These are phyloP conservation scores for Yarrowia sp. DNA, from an alignment of 805 yeast genomes.

Conservation along the genomic window DNA sequence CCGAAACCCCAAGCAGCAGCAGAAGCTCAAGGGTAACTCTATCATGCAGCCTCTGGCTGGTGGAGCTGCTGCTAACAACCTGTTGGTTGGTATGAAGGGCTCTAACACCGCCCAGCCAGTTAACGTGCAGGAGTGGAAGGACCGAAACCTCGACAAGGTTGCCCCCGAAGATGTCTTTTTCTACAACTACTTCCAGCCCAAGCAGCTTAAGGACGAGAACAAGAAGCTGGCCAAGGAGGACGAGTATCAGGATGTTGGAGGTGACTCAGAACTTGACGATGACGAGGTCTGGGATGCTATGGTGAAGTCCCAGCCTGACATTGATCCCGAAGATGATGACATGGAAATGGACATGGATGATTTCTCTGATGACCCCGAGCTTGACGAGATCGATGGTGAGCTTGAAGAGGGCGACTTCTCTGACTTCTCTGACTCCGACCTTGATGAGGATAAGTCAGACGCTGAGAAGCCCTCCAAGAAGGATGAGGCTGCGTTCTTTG, in stretches of 20 bases:
- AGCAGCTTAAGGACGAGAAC: slow-evolving; percentile 34
- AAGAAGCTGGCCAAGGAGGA: slow-evolving; percentile 36
- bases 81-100: slow-evolving; percentile 26
- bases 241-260: slow-evolving; percentile 37
- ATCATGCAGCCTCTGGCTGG: slow-evolving; percentile 98
- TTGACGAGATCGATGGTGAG: slow-evolving; percentile 38
- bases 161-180: slow-evolving; percentile 87
- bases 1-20: slow-evolving; percentile 80
- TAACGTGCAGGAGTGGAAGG: slow-evolving; percentile 81
- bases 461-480: slow-evolving; percentile 32
- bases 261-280: slow-evolving; percentile 45
- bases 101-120: slow-evolving; percentile 55
- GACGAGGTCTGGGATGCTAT: slow-evolving; percentile 80
- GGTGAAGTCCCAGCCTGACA: slow-evolving; percentile 69
- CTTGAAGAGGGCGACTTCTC: slow-evolving; percentile 29
- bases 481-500: slow-evolving; percentile 28
- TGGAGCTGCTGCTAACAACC: slow-evolving; percentile 45
- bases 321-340: slow-evolving; percentile 59
- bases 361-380: slow-evolving; percentile 43
- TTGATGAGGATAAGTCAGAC: slow-evolving; percentile 29
- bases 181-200: slow-evolving; percentile 66
- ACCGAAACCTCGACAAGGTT: slow-evolving; percentile 53
- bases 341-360: slow-evolving; percentile 33
- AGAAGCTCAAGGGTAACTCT: slow-evolving; percentile 74
- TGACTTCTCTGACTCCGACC: slow-evolving; percentile 31